A percentile compares a stretch with the other conserved stretches of the same genome.
These are phyloP conservation scores for Ogataea neopini DNA, from an alignment of 805 yeast species.

Conservation along the genomic window DNA sequence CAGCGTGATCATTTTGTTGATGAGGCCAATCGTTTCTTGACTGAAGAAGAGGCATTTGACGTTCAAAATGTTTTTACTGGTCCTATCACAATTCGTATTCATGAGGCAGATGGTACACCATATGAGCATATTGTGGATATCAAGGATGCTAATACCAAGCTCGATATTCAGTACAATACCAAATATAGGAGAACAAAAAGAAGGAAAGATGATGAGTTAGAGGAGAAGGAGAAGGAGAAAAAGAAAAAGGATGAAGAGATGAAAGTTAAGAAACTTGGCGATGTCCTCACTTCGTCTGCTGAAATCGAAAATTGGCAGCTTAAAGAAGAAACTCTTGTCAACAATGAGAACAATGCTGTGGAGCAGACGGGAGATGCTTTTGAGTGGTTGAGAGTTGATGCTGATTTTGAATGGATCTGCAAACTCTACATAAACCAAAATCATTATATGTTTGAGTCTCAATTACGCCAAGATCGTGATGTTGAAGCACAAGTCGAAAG, in stretches of 20 bases:
- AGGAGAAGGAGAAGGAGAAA: constrained; percentile 30
- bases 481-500: constrained; percentile 95
- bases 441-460: constrained; percentile 93
- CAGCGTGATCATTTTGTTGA: constrained; percentile 44
- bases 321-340: constrained; percentile 50
- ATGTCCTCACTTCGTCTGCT: constrained; percentile 58
- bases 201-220: constrained; percentile 51
- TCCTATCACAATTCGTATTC: constrained; percentile 95
- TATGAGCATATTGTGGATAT: constrained; percentile 95
- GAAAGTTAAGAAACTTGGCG: constrained; percentile 62
- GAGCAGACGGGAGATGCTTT: constrained; percentile 68
- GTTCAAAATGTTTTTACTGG: constrained; percentile 72
- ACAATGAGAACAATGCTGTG: constrained; percentile 55
- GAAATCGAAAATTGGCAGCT: constrained; percentile 73
- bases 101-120: constrained; percentile 98
- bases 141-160: constrained; percentile 78
- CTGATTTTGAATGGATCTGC: constrained; percentile 97
- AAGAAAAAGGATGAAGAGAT: constrained; percentile 31
- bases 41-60: constrained; percentile 45
- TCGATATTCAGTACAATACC: constrained; percentile 94
- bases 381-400: constrained; percentile 98
- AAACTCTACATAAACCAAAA: constrained; percentile 80
- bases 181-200: constrained; percentile 83
- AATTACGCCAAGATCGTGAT: constrained; percentile 90
- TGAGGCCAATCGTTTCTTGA: constrained; percentile 41